Evolutionary conservation across 2,329 filamentous ascomycete genomes (phyloP), one percentile per base, ranked within the genome.

Genomic region (Fonsecaea monophora): DNA sequence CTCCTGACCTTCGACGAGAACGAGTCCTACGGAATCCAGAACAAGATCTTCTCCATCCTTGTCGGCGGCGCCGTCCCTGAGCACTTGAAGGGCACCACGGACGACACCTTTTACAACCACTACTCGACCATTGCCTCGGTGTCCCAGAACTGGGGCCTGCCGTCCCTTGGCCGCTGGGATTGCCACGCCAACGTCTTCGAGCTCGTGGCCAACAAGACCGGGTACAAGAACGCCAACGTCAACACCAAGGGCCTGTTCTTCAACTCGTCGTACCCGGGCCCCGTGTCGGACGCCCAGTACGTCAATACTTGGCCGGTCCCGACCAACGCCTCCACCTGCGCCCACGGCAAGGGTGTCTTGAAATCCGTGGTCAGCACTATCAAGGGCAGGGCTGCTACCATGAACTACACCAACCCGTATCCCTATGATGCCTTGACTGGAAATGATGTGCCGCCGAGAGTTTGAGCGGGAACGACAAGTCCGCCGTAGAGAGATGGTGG

Each of bases 1-100:
- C 81, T 94, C 4, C 78, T 95, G 67, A 94, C 88, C 9, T 95
- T 92, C 74, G 92, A 95, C 70, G 92, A 95, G 80, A 91, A 89
- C 76, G 86, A 89, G 73, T 87, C 85, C 9, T 92, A 93, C 78
- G 77, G 82, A 5, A 79, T 82, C 32, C 84, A 86, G 72, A 95
- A 95, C 83, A 83, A 83, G 48, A 85, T 95, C 60, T 85, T 92
- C 67, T 86, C 82, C 69, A 84, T 95, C 70, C 84, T 95, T 0
- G 80, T 95, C 2, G 92, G 92, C 15, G 91, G 91, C 66, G 89
- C 88, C n/a, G 78, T 96, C 1, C 90, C 90, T 10, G 60, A 81
- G 4, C 60, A 84, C n/a, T 83, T 90, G 0, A 79, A 87, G 50
- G 90, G 90, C 64, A 92, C 90, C 30, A 87, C 82, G 1, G 92